phyloP scores from a whole-genome alignment of 1,284 basidiomycete genomes.

The Meira miltonrushii region DNA sequence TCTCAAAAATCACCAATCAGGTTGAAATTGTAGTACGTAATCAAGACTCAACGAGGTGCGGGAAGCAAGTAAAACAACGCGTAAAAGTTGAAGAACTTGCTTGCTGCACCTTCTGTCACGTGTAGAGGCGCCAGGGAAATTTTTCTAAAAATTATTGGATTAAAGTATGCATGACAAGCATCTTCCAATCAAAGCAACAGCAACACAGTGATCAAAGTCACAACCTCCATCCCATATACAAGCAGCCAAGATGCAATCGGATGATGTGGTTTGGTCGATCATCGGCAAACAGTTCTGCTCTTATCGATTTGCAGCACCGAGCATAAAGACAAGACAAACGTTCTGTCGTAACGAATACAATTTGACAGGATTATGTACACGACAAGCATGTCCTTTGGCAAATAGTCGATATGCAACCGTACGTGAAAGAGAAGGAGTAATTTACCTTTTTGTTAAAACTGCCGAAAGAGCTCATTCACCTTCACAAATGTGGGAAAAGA shows the following conservation, averaged over 20 bases:
- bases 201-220: neutral
- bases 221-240: neutral
- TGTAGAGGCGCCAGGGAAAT: too few species aligned
- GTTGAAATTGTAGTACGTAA: too few species aligned
- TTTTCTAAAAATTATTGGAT: too few species aligned
- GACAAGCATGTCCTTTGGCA: constrained; percentile 92
- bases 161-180: too few species aligned
- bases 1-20: too few species aligned
- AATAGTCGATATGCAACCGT: constrained; percentile 97
- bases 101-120: too few species aligned
- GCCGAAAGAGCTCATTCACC: constrained; percentile 95
- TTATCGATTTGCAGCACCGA: constrained; percentile 47
- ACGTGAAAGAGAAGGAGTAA: constrained; percentile 81
- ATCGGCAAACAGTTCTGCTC: constrained; percentile 50
- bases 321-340: constrained; percentile 57
- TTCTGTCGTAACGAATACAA: constrained; percentile 99
- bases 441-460: constrained; percentile 97
- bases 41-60: too few species aligned
- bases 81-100: too few species aligned
- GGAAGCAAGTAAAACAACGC: too few species aligned
- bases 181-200: neutral
- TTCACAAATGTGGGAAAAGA: constrained; percentile 92
- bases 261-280: constrained; percentile 51
- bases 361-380: constrained; percentile 91
- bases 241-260: constrained; percentile 37